phyloP scores from a whole-genome alignment of 2,329 filamentous ascomycete species.

The Phyllosticta citrichinensis region DNA sequence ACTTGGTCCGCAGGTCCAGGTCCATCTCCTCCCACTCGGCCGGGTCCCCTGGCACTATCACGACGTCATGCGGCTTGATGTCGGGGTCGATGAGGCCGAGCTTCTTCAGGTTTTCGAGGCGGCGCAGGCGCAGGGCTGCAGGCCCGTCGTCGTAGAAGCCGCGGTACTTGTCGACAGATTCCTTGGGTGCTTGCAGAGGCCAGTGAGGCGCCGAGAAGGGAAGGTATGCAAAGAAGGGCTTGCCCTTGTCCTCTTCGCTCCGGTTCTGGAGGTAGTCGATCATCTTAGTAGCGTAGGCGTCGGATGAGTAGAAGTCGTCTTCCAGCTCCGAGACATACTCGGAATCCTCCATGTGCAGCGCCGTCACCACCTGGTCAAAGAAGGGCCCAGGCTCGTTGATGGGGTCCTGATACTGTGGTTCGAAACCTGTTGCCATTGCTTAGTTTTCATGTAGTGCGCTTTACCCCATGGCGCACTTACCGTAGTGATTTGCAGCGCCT shows the following conservation, averaged over 20 bases:
- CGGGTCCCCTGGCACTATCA: conserved; percentile 36
- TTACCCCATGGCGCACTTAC: conserved; percentile 11
- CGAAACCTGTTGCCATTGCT: conserved; percentile 24
- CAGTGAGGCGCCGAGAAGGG: conserved; percentile 55
- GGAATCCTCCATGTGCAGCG: conserved; percentile 22
- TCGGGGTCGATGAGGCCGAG: conserved; percentile 41
- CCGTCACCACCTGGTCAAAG: conserved; percentile 32
- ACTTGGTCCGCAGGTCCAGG: conserved; percentile 37
- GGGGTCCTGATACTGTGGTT: conserved; percentile 31
- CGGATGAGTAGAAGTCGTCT: conserved; percentile 26
- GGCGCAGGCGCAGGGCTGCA: conserved; percentile 42
- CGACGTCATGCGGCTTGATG: conserved; percentile 35
- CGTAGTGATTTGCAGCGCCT: conserved; percentile 49
- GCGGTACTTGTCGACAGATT: conserved; percentile 46
- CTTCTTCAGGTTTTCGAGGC: conserved; percentile 46
- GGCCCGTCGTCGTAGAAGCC: conserved; percentile 53
- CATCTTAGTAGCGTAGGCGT: conserved; percentile 30
- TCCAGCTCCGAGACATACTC: conserved; percentile 20
- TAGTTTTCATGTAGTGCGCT: conserved; percentile 18
- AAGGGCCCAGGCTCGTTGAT: conserved; percentile 25
- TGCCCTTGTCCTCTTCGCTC: conserved; percentile 23
- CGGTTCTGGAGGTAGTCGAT: conserved; percentile 27
- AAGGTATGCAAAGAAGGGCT: conserved; percentile 50
- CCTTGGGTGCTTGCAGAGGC: conserved; percentile 49
- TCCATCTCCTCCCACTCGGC: conserved; percentile 39